Evolutionary conservation across 139 green algal species (phyloP).

Genomic region (Picochlorum sp.): DNA sequence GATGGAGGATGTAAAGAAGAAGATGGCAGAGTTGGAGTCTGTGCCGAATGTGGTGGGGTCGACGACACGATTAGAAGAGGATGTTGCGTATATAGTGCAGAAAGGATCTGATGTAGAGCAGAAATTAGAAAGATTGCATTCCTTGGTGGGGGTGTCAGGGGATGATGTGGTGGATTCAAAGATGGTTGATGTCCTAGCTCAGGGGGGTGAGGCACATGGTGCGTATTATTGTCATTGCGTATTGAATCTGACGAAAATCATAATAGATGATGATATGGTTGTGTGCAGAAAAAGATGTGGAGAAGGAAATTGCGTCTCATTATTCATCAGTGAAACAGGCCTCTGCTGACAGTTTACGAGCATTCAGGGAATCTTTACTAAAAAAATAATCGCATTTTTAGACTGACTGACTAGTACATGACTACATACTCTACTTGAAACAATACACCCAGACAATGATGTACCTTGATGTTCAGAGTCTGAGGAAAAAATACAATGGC

Average conservation of each 20-base stretch:
- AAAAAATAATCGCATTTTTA: background rate
- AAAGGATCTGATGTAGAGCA: constrained; percentile 10
- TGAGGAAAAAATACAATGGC: constrained; percentile 24
- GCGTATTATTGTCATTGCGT: too few relatives aligned
- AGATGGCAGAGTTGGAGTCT: constrained; percentile 6
- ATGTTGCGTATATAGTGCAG: constrained; percentile 23
- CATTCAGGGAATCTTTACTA: constrained; percentile 5
- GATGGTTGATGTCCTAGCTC: constrained; percentile 1
- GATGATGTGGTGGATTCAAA: background rate
- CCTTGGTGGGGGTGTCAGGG: background rate
- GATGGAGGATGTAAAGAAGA: constrained; percentile 3
- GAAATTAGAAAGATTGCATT: background rate
- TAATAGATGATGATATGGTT: background rate
- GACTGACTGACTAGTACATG: constrained; percentile 1
- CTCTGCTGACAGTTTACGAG: constrained; percentile 14
- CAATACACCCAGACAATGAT: background rate
- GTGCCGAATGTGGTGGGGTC: constrained; percentile 13
- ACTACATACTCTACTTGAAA: constrained; percentile 12
- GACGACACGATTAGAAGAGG: constrained; percentile 37
- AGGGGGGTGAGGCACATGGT: background rate
- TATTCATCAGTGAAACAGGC: constrained; percentile 12
- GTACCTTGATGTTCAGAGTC: background rate
- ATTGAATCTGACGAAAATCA: too few relatives aligned
- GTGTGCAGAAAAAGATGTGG: constrained; percentile 13
- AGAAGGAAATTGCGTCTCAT: constrained; percentile 15